Conservation (phyloP, 108 stramenopile species). For the Cyclotella sp. region DNA sequence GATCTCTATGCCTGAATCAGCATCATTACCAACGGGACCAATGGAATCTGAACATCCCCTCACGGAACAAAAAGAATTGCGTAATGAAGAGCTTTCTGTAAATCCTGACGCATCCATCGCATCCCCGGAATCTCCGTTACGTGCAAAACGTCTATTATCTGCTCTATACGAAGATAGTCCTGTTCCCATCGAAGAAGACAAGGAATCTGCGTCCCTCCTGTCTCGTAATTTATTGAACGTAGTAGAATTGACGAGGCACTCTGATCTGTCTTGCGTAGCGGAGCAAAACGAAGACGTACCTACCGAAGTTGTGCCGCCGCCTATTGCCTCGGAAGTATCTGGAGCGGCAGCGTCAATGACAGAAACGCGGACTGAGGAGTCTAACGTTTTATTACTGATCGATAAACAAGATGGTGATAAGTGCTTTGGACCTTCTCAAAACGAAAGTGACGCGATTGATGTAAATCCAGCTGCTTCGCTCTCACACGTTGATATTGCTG, state of each 20-base stretch:
- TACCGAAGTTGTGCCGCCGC: too few relatives aligned
- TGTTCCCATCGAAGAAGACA: neutral
- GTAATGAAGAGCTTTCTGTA: neutral
- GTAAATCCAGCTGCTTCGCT: too few relatives aligned
- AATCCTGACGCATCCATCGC: slow-evolving; percentile 12
- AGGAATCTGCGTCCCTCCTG: neutral
- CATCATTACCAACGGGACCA: neutral
- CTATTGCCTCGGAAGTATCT: too few relatives aligned
- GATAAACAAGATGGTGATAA: too few relatives aligned
- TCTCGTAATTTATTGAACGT: neutral
- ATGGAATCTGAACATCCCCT: neutral
- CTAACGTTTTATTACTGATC: too few relatives aligned
- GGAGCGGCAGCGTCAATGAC: too few relatives aligned
- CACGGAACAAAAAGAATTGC: too few relatives aligned
- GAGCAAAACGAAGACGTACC: too few relatives aligned
- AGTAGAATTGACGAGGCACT: neutral
- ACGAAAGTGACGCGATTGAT: too few relatives aligned
- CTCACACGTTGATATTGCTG: too few relatives aligned
- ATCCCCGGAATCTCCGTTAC: slow-evolving; percentile 27
- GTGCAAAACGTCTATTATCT: slow-evolving; percentile 10
- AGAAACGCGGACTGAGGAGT: too few relatives aligned
- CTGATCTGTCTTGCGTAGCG: neutral
- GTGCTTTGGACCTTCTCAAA: too few relatives aligned
- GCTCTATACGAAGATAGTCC: neutral
- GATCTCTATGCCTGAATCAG: neutral